Percentiles rank a stretch among this genome's conserved stretches.
Conservation (phyloP, 192 early-diverging fungal genomes). For the Kappamyces sp. region DNA sequence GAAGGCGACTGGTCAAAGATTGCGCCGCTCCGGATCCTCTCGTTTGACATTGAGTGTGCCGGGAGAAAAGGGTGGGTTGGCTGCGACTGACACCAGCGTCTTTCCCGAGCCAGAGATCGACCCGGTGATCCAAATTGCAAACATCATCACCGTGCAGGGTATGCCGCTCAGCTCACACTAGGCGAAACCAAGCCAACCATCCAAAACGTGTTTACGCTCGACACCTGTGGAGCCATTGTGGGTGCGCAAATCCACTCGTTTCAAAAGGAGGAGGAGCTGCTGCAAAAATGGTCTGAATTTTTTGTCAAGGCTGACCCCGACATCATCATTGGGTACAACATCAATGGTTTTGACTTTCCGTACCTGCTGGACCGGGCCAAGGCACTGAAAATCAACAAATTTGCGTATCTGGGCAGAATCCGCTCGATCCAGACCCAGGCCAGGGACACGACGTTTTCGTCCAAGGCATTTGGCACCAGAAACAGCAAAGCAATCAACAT, state of each 20-base stretch:
- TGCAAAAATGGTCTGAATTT: constrained; percentile 82
- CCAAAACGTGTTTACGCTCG: constrained; percentile 88
- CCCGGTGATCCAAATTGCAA: constrained; percentile 97
- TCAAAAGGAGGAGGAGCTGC: constrained; percentile 69
- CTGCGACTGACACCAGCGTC: constrained; percentile 21
- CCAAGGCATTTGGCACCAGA: constrained; percentile 89
- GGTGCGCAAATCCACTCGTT: constrained; percentile 81
- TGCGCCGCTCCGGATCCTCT: constrained; percentile 88
- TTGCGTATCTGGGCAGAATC: constrained; percentile 81
- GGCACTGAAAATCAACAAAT: constrained; percentile 64
- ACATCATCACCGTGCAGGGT: constrained; percentile 85
- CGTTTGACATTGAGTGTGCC: constrained; percentile 98
- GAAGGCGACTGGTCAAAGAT: constrained; percentile 89
- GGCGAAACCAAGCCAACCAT: constrained; percentile 85
- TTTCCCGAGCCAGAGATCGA: constrained; percentile 90
- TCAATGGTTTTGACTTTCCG: constrained; percentile 93
- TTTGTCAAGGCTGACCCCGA: constrained; percentile 59
- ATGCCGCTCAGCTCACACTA: constrained; percentile 9
- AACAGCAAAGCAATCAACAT: constrained; percentile 81
- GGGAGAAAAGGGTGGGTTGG: constrained; percentile 69
- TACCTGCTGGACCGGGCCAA: constrained; percentile 88
- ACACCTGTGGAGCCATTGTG: constrained; percentile 85
- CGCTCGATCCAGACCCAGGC: constrained; percentile 55
- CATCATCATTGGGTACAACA: constrained; percentile 94
- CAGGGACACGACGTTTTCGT: constrained; percentile 79